Conservation (phyloP, 2,329 filamentous ascomycete species). For the Xylaria sp. region DNA sequence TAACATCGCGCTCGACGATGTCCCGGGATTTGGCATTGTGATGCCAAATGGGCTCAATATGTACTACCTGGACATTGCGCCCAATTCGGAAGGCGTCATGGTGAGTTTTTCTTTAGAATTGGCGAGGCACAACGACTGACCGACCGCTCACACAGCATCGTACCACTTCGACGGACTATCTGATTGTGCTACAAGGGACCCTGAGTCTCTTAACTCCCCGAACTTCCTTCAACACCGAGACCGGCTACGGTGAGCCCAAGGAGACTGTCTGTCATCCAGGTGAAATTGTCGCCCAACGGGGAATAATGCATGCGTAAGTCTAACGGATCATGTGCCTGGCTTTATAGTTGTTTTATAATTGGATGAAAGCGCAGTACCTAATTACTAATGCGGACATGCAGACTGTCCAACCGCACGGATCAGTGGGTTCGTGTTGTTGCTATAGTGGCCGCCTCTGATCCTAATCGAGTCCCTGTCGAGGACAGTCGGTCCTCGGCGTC, state of each 20-base stretch:
- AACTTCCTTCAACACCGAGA: constrained; percentile 39
- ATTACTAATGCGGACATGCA: constrained; percentile 23
- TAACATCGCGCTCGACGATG: constrained; percentile 41
- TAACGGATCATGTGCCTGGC: neutral
- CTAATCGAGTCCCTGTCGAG: constrained; percentile 41
- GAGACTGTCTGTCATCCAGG: constrained; percentile 46
- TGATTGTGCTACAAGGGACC: constrained; percentile 45
- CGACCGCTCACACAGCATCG: constrained; percentile 42
- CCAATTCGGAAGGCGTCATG: constrained; percentile 44
- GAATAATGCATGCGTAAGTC: constrained; percentile 50
- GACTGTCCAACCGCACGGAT: constrained; percentile 45
- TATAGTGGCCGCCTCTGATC: constrained; percentile 41
- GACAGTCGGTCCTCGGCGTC: constrained; percentile 23
- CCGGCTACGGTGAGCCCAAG: constrained; percentile 43
- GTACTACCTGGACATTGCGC: constrained; percentile 47
- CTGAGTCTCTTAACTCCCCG: constrained; percentile 46
- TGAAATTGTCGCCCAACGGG: constrained; percentile 47
- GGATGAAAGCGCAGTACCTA: neutral
- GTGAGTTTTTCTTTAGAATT: constrained; percentile 32
- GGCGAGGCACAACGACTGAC: constrained; percentile 12
- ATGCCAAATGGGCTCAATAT: constrained; percentile 48
- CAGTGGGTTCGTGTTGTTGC: constrained; percentile 44
- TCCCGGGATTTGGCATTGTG: constrained; percentile 48
- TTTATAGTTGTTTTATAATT: neutral
- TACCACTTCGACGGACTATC: constrained; percentile 49